Conservation (phyloP, 768 basidiomycete genomes). For the Trichaptum fuscoviolaceum region DNA sequence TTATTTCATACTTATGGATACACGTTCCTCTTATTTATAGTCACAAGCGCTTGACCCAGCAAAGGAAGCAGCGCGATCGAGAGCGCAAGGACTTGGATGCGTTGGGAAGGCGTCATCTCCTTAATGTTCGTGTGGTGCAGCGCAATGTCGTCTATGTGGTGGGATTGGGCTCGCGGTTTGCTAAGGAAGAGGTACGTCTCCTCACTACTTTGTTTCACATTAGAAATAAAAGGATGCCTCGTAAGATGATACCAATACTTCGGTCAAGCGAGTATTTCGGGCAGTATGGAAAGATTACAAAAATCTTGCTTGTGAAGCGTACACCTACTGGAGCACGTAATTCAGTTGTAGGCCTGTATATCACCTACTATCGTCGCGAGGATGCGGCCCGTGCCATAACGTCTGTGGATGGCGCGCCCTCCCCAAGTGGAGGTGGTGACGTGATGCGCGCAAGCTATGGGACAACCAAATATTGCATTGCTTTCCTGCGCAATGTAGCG, state of each 20-base stretch:
- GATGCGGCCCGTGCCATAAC: slow-evolving; percentile 92
- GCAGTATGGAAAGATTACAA: slow-evolving; percentile 96
- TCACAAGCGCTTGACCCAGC: slow-evolving; percentile 89
- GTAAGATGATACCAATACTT: slow-evolving; percentile 81
- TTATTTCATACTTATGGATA: slow-evolving; percentile 10
- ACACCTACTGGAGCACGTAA: slow-evolving; percentile 66
- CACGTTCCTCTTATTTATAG: slow-evolving; percentile 35
- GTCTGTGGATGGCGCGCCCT: slow-evolving; percentile 87
- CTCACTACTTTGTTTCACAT: slow-evolving; percentile 5
- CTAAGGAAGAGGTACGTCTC: slow-evolving; percentile 86
- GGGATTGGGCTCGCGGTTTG: slow-evolving; percentile 89
- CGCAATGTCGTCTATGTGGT: slow-evolving; percentile 95
- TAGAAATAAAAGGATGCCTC: slow-evolving; percentile 14
- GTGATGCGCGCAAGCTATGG: slow-evolving; percentile 92
- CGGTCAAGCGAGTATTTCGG: slow-evolving; percentile 97
- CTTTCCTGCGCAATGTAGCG: slow-evolving; percentile 77
- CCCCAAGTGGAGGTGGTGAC: slow-evolving; percentile 85
- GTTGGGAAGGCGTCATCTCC: slow-evolving; percentile 76
- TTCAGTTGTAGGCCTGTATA: slow-evolving; percentile 88
- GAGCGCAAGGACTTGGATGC: slow-evolving; percentile 93
- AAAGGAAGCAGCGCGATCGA: slow-evolving; percentile 92
- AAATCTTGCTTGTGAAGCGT: slow-evolving; percentile 90
- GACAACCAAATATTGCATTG: slow-evolving; percentile 97
- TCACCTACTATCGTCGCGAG: slow-evolving; percentile 91
- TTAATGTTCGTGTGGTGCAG: slow-evolving; percentile 95